phyloP scores from a whole-genome alignment of 306 rosid genomes.

The Ormosia emarginata region DNA sequence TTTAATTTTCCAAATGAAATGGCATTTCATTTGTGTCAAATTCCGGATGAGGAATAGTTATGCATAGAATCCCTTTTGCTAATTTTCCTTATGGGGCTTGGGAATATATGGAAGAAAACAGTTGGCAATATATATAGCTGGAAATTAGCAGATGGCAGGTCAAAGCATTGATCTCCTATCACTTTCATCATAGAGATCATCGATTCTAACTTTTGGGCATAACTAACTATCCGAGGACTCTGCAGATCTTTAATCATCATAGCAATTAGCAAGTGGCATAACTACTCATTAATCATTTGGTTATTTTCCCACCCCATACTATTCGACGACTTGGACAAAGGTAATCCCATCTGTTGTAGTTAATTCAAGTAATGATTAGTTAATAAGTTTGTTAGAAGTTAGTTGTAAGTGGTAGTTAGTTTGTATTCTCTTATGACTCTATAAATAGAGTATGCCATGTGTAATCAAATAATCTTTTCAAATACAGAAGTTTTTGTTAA shows the following conservation, averaged over 20 bases:
- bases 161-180: conserved; percentile 8
- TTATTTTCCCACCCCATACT: neutral
- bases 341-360: no score
- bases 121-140: conserved; percentile 37
- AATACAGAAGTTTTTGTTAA: no score
- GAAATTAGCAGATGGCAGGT: conserved; percentile 35
- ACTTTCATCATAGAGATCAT: conserved; percentile 18
- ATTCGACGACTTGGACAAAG: no score
- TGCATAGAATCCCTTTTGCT: neutral
- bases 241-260: neutral
- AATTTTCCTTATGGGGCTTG: neutral
- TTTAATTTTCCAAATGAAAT: neutral
- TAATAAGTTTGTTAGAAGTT: no score
- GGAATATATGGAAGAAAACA: neutral
- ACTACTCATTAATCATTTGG: neutral
- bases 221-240: neutral
- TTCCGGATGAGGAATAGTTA: neutral
- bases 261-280: neutral
- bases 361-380: no score
- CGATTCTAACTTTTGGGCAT: conserved; percentile 11
- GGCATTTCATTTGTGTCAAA: neutral
- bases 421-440: no score
- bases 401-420: no score
- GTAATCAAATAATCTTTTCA: no score
- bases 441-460: no score